phyloP scores from a whole-genome alignment of 2,329 filamentous ascomycete species.

The Venturia oleaginea region DNA sequence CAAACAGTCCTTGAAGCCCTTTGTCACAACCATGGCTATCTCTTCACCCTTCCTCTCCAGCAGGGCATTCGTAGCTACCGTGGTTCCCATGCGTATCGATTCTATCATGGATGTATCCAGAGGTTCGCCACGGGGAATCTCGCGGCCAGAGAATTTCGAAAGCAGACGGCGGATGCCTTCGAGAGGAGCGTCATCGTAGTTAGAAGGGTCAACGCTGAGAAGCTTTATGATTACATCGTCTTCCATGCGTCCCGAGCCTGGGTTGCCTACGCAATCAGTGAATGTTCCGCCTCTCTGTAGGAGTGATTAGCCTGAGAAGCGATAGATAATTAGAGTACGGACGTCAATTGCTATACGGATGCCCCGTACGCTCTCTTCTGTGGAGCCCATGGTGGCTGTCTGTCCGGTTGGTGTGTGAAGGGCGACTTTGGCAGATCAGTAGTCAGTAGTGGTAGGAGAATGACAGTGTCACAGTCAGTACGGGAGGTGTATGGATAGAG shows the following conservation, averaged over 20 bases:
- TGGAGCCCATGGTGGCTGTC: background rate
- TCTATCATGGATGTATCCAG: constrained; percentile 78
- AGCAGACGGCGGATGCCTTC: constrained; percentile 85
- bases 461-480: background rate
- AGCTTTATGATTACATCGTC: constrained; percentile 80
- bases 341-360: constrained; percentile 64
- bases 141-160: constrained; percentile 61
- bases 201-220: constrained; percentile 78
- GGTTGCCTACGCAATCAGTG: constrained; percentile 83
- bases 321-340: constrained; percentile 12
- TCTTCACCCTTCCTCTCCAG: constrained; percentile 84
- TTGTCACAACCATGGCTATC: constrained; percentile 79
- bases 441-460: background rate
- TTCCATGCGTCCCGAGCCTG: constrained; percentile 55
- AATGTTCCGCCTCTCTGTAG: constrained; percentile 73
- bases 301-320: constrained; percentile 3
- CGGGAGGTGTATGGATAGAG: background rate
- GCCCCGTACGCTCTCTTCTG: constrained; percentile 29
- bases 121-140: constrained; percentile 70
- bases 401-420: background rate
- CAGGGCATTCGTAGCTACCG: constrained; percentile 85
- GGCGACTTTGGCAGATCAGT: background rate
- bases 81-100: constrained; percentile 92
- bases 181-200: constrained; percentile 83
- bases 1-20: constrained; percentile 79